phyloP scores from a whole-genome alignment of 352 stramenopile species.

The Peronospora belbahrii region DNA sequence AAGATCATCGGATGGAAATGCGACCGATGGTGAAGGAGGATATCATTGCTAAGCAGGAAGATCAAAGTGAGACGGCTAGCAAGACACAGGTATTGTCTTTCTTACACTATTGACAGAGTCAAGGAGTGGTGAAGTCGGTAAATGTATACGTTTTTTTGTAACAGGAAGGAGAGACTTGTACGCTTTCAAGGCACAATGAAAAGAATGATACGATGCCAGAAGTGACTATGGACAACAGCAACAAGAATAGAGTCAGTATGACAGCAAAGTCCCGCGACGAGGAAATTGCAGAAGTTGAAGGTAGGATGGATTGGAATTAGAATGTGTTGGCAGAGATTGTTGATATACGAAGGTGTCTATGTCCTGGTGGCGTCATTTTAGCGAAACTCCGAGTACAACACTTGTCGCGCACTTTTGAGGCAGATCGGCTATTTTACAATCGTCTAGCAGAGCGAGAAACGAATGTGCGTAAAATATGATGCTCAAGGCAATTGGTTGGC shows the following conservation, averaged over 20 bases:
- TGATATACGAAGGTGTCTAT: neutral
- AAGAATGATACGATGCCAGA: neutral
- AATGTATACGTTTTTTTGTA: neutral
- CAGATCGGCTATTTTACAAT: constrained; percentile 39
- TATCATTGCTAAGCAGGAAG: neutral
- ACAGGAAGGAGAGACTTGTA: constrained; percentile 1
- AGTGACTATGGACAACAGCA: neutral
- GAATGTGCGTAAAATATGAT: constrained; percentile 30
- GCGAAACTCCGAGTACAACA: constrained; percentile 34
- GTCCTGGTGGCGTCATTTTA: constrained; percentile 4
- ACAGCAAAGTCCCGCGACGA: constrained; percentile 21
- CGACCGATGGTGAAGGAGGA: constrained; percentile 7
- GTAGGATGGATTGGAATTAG: constrained; percentile 2
- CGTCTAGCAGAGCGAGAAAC: constrained; percentile 34
- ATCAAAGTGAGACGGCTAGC: neutral
- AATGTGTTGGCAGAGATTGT: neutral
- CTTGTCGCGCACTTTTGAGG: constrained; percentile 25
- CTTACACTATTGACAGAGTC: neutral
- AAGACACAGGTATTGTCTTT: constrained; percentile 9
- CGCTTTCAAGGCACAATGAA: neutral
- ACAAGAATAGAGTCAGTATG: constrained; percentile 1
- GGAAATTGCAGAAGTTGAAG: constrained; percentile 47
- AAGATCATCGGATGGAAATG: neutral
- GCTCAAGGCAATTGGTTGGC: neutral
- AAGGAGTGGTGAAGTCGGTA: neutral